Percentiles rank a stretch among this genome's conserved stretches.
These are phyloP conservation scores for Choiromyces venosus DNA, from an alignment of 495 filamentous ascomycete species.

Conservation along the genomic window DNA sequence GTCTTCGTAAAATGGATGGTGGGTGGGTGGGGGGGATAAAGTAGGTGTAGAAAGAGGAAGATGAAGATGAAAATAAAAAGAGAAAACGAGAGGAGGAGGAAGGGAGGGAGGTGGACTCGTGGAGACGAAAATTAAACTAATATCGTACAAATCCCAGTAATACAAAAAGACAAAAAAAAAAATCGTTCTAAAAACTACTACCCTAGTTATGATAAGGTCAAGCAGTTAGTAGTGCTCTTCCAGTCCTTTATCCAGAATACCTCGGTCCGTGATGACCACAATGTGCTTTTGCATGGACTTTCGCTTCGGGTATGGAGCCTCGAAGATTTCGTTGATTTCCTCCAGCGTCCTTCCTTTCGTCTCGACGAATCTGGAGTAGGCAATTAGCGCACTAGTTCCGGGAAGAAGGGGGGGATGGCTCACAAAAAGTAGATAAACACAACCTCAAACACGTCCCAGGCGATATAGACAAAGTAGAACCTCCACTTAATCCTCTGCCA, in stretches of 20 bases:
- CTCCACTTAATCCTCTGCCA: constrained; percentile 38
- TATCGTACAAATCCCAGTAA: constrained; percentile 4
- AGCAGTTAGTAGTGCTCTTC: constrained; percentile 33
- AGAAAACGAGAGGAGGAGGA: constrained; percentile 4
- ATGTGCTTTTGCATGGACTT: constrained; percentile 40
- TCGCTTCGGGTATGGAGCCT: constrained; percentile 39
- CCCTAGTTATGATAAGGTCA: too few relatives aligned
- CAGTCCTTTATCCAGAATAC: constrained; percentile 39
- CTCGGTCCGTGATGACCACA: constrained; percentile 37
- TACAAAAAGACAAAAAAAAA: constrained; percentile 3
- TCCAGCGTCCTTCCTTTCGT: constrained; percentile 53
- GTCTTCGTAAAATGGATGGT: background rate
- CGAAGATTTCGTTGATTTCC: constrained; percentile 47
- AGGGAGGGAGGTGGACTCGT: too few relatives aligned
- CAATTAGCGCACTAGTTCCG: constrained; percentile 6
- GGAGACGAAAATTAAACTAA: constrained; percentile 1
- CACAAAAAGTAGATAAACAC: constrained; percentile 41
- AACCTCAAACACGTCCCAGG: constrained; percentile 41
- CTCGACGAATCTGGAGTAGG: constrained; percentile 48
- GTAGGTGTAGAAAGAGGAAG: background rate
- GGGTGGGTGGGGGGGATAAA: too few relatives aligned
- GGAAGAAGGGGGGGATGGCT: background rate
- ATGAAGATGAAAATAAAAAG: constrained; percentile 7
- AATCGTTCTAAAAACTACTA: too few relatives aligned
- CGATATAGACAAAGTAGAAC: constrained; percentile 42